These are phyloP conservation scores for Neurospora sp. DNA, from an alignment of 495 filamentous ascomycete species.

Conservation along the genomic window DNA sequence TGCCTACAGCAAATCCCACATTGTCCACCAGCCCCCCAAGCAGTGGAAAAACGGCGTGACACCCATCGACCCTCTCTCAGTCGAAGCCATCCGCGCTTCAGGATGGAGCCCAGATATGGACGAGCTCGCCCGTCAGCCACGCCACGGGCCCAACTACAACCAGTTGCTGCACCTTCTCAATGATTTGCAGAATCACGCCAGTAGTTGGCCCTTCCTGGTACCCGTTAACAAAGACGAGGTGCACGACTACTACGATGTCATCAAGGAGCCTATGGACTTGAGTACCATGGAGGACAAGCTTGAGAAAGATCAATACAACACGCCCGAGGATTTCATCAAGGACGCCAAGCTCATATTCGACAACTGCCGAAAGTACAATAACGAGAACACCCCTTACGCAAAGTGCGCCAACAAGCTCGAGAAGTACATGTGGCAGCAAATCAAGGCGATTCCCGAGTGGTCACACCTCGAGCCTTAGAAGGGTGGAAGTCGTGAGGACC, in stretches of 20 bases:
- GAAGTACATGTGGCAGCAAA: conserved; percentile 93
- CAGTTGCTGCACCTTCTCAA: conserved; percentile 86
- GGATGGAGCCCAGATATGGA: conserved; percentile 98
- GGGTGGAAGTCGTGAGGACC: not conserved
- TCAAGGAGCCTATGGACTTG: conserved; percentile 96
- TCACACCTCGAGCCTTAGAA: conserved; percentile 48
- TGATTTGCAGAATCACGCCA: conserved; percentile 85
- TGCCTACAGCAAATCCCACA: conserved; percentile 78
- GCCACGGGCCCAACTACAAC: conserved; percentile 94
- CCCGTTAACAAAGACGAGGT: conserved; percentile 95
- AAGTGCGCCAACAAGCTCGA: conserved; percentile 94
- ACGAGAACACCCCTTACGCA: conserved; percentile 87
- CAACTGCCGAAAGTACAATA: conserved; percentile 94
- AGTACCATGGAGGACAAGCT: conserved; percentile 93
- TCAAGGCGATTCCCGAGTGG: conserved; percentile 93
- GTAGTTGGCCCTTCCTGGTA: conserved; percentile 87
- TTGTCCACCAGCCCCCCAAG: conserved; percentile 73
- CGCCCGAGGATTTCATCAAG: conserved; percentile 84
- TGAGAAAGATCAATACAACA: conserved; percentile 84
- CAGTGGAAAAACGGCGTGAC: conserved; percentile 54
- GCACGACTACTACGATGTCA: conserved; percentile 94
- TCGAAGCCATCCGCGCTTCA: conserved; percentile 74
- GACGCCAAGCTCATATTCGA: conserved; percentile 89
- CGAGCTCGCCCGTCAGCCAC: conserved; percentile 88
- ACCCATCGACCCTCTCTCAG: conserved; percentile 72